Conservation (phyloP, 441 rosid species). For the Gossypium trilobum region DNA sequence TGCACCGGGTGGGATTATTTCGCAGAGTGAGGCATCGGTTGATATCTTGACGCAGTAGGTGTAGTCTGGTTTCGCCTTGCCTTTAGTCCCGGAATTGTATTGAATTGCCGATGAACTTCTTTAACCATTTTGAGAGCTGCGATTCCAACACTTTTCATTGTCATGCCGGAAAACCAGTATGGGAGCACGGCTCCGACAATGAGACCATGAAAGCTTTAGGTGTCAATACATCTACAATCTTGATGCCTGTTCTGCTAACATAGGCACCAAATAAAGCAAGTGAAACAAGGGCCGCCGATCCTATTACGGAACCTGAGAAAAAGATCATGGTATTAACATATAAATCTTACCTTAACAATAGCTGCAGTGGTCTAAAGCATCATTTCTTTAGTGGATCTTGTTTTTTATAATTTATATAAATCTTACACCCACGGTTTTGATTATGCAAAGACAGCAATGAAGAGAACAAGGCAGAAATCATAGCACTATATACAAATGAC, state of each 20-base stretch:
- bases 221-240: conserved; percentile 46
- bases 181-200: conserved; percentile 70
- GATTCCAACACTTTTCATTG: conserved; percentile 68
- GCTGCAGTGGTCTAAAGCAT: conserved; percentile 75
- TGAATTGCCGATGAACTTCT: conserved; percentile 57
- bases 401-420: not conserved
- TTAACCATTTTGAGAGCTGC: conserved; percentile 68
- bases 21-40: conserved; percentile 43
- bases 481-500: too few relatives aligned
- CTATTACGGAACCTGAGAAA: conserved; percentile 43
- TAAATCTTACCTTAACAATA: conserved; percentile 65
- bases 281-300: conserved; percentile 62
- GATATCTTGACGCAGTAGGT: conserved; percentile 63
- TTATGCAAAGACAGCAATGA: too few relatives aligned
- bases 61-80: conserved; percentile 52
- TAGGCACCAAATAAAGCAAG: conserved; percentile 64
- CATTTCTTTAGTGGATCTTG: conserved; percentile 56
- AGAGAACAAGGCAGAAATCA: too few relatives aligned
- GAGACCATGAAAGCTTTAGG: conserved; percentile 50
- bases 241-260: conserved; percentile 52
- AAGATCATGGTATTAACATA: not conserved
- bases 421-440: too few relatives aligned
- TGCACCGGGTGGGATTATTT: conserved; percentile 62
- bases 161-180: conserved; percentile 58
- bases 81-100: conserved; percentile 60